Evolutionary conservation across 495 filamentous ascomycete species (phyloP).

Genomic region (Aspergillus baeticus): DNA sequence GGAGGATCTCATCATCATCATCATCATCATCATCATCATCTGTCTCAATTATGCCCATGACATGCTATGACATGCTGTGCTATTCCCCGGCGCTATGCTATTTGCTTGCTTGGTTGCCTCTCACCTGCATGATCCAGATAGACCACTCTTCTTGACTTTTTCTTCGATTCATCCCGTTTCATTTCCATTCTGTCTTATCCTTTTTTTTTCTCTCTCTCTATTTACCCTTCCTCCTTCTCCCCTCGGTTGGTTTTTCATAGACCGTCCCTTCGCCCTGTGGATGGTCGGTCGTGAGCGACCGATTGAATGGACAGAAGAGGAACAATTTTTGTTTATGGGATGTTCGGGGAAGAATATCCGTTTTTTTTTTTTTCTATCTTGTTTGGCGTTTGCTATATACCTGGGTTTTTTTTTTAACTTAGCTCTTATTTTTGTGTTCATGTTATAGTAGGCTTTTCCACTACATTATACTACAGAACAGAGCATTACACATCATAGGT

Average conservation of each 20-base stretch:
- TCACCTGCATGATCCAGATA: slow-evolving; percentile 5
- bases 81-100: not conserved
- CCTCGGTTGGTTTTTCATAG: too few relatives aligned
- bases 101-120: not conserved
- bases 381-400: slow-evolving; percentile 10
- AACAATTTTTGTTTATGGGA: not conserved
- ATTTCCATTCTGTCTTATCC: not conserved
- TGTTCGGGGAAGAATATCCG: not conserved
- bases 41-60: not conserved
- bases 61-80: not conserved
- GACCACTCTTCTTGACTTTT: slow-evolving; percentile 1
- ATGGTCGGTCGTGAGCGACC: too few relatives aligned
- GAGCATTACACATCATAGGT: not conserved
- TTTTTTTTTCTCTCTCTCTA: not conserved
- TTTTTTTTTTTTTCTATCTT: too few relatives aligned
- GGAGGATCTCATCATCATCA: not conserved
- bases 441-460: too few relatives aligned
- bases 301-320: not conserved
- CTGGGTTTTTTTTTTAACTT: slow-evolving; percentile 9
- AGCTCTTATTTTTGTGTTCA: too few relatives aligned
- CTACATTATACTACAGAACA: not conserved
- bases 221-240: not conserved
- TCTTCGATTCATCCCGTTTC: not conserved
- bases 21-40: not conserved
- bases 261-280: too few relatives aligned